Base-by-base conservation (phyloP, 306 rosid genomes). In the Acacia crassicarpa region DNA sequence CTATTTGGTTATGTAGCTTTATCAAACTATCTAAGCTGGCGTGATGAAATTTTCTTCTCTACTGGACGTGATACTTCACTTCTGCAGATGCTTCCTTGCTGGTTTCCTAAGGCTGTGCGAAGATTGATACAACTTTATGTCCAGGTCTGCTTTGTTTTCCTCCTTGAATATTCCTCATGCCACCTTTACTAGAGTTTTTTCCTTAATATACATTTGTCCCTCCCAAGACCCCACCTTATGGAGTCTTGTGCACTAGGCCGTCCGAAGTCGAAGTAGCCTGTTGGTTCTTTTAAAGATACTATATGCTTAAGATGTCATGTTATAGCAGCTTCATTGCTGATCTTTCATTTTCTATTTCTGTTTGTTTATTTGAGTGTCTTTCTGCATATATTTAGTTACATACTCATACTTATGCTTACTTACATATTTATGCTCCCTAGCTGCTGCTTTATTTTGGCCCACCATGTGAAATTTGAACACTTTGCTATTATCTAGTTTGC, bases 1-100 rank as follows among this genome's bases (percentile, higher is more conserved):
- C 74, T 74, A 74, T 75, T 75, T 80, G 74, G 69, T 59, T 56
- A 65, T 87, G 71, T 89, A 95, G 93, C 87, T 89, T 85, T 95
- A 70, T 85, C 95, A 12, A 97, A 91, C 51, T 95, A 90, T 85
- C 88, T 95, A 75, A 91, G 74, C 80, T 93, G 98, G 99, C 98
- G 94, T 56, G 92, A 89, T 81, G 90, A 87, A 83, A 85, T 91
- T 76, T 93, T 95, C 86, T 93, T 91, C 85, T 93, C 97, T 59
- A 78, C 95, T 33, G 99, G 91, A 83, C 93, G 81, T 74, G 99
- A 95, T 89, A 91, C 98, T 53, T 95, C 99, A 74, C 98, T 95
- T 85, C 81, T 89, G 48, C 98, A 91, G 86, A 93, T 95, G 98
- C 94, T 95, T 68, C 98, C 97, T 7, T 91, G 94, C 92, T 95